Evolutionary conservation across 169 alveolate species (phyloP).

Genomic region (Plasmodium falciparum): DNA sequence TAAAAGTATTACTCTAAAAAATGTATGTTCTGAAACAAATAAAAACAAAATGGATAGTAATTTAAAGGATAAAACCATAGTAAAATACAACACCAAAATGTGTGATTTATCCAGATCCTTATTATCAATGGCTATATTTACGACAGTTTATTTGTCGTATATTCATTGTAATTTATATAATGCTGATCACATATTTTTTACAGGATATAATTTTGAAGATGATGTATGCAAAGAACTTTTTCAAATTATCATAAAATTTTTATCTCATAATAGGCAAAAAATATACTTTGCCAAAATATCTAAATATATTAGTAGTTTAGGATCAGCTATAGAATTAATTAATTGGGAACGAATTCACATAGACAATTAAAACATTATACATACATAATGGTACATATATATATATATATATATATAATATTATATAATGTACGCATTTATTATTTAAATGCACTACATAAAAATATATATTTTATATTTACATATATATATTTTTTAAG

Average conservation of each 20-base stretch:
- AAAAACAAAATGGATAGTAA: neutral
- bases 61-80: neutral
- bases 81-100: constrained; percentile 3
- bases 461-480: no score
- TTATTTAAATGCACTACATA: no score
- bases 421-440: no score
- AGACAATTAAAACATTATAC: no score
- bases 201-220: constrained; percentile 41
- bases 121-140: constrained; percentile 58
- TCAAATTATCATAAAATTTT: constrained; percentile 29
- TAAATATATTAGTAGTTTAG: constrained; percentile 38
- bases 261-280: constrained; percentile 40
- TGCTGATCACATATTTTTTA: constrained; percentile 33
- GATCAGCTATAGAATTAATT: constrained; percentile 40
- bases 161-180: constrained; percentile 46
- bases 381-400: no score
- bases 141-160: constrained; percentile 21
- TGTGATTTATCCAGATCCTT: constrained; percentile 45
- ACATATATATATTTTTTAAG: no score
- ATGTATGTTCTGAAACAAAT: neutral
- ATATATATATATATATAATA: no score
- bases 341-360: constrained; percentile 5
- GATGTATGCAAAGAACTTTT: constrained; percentile 26
- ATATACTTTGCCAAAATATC: constrained; percentile 33
- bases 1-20: neutral